phyloP scores from a whole-genome alignment of 225 moss, liverwort and hornwort genomes.

The Bryum argenteum region DNA sequence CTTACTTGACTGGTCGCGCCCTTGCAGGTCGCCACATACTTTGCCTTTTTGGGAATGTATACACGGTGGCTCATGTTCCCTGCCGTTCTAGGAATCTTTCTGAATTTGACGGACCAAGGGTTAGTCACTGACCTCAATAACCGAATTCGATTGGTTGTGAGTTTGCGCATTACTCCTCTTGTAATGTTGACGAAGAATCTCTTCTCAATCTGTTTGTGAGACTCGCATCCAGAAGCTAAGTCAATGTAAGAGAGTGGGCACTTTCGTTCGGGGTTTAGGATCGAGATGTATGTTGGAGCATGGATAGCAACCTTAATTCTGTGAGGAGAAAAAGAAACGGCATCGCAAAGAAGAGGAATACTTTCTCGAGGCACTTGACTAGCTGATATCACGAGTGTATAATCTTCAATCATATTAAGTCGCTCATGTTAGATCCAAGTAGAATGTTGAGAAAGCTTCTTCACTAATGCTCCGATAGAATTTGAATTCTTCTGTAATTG shows the following conservation, averaged over 20 bases:
- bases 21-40: constrained; percentile 87
- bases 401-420: background rate
- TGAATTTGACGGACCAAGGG: constrained; percentile 73
- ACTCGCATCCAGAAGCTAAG: background rate
- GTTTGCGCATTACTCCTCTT: background rate
- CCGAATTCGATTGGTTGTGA: background rate
- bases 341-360: background rate
- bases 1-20: constrained; percentile 24
- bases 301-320: constrained; percentile 24
- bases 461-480: background rate
- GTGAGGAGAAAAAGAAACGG: constrained; percentile 31
- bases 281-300: background rate
- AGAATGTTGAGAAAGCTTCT: background rate
- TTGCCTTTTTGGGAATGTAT: constrained; percentile 97
- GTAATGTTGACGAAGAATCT: background rate
- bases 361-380: background rate
- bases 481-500: constrained; percentile 1
- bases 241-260: background rate
- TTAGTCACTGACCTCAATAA: constrained; percentile 33
- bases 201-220: background rate
- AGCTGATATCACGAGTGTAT: background rate
- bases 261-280: background rate
- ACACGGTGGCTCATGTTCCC: constrained; percentile 86
- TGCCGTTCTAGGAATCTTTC: constrained; percentile 57
- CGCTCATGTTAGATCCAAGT: background rate